Conservation (phyloP, 768 basidiomycete genomes). For the Floccularia luteovirens region DNA sequence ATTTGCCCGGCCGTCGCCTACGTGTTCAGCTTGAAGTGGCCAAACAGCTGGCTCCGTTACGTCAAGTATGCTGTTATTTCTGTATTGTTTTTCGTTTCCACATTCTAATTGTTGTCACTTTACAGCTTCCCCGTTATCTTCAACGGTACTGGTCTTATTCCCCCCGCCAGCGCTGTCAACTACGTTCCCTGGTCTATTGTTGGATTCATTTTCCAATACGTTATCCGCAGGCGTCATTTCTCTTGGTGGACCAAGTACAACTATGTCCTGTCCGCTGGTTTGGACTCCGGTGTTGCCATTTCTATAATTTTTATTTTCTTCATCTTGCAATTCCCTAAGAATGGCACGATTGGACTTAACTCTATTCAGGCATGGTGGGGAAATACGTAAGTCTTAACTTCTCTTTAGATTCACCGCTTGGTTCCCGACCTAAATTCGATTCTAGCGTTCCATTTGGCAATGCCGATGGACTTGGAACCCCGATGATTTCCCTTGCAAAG, state of each 20-base stretch:
- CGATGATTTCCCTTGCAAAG: slow-evolving; percentile 21
- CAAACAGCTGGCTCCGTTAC: slow-evolving; percentile 52
- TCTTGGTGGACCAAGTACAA: slow-evolving; percentile 69
- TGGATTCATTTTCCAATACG: slow-evolving; percentile 59
- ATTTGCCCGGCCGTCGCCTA: slow-evolving; percentile 50
- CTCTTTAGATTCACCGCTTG: neutral
- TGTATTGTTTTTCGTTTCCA: neutral
- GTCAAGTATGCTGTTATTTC: slow-evolving; percentile 41
- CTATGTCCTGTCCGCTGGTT: slow-evolving; percentile 63
- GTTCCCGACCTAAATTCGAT: neutral
- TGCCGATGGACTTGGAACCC: slow-evolving; percentile 30
- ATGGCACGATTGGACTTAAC: slow-evolving; percentile 49
- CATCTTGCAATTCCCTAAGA: slow-evolving; percentile 52
- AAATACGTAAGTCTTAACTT: slow-evolving; percentile 34
- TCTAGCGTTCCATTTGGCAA: slow-evolving; percentile 27
- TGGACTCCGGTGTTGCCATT: slow-evolving; percentile 65
- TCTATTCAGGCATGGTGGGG: slow-evolving; percentile 68
- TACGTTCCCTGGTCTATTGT: slow-evolving; percentile 62
- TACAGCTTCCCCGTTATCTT: slow-evolving; percentile 48
- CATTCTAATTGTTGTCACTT: neutral
- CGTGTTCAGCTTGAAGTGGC: slow-evolving; percentile 48
- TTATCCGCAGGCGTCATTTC: slow-evolving; percentile 51
- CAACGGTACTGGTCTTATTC: slow-evolving; percentile 51
- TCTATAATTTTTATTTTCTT: slow-evolving; percentile 50
- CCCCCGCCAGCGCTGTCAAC: slow-evolving; percentile 62